Percentiles rank a stretch among this genome's conserved stretches.
phyloP scores from a whole-genome alignment of 345 rosid genomes.

The Citropsis articulata region DNA sequence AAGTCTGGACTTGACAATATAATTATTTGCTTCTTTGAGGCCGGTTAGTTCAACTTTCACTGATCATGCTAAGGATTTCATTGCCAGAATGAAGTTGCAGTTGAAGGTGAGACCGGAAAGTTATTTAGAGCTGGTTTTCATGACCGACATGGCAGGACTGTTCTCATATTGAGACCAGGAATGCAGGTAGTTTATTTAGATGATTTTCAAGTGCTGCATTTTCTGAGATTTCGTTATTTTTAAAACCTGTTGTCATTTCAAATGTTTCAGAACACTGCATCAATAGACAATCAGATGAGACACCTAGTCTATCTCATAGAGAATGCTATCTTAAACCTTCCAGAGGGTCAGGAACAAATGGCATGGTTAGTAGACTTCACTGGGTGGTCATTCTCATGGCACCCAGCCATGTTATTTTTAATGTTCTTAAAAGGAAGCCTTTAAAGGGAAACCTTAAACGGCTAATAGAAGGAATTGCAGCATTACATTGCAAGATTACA shows the following conservation, averaged over 20 bases:
- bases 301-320: slow-evolving; percentile 87
- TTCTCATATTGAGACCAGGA: slow-evolving; percentile 88
- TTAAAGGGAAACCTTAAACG: too few relatives aligned
- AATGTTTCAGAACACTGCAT: slow-evolving; percentile 67
- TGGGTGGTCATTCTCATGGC: slow-evolving; percentile 79
- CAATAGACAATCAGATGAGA: slow-evolving; percentile 62
- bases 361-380: slow-evolving; percentile 93
- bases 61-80: slow-evolving; percentile 5
- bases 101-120: slow-evolving; percentile 94
- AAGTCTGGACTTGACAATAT: background rate
- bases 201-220: background rate
- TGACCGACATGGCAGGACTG: slow-evolving; percentile 77
- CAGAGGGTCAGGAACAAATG: slow-evolving; percentile 91
- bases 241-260: background rate
- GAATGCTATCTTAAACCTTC: slow-evolving; percentile 86
- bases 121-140: slow-evolving; percentile 79
- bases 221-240: slow-evolving; percentile 5
- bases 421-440: too few relatives aligned
- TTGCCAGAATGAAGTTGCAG: slow-evolving; percentile 65
- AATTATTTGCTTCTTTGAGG: background rate
- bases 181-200: slow-evolving; percentile 54
- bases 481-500: too few relatives aligned
- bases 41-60: slow-evolving; percentile 1
- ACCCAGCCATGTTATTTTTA: too few relatives aligned
- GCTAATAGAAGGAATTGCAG: too few relatives aligned